These are phyloP conservation scores for Clitopilus passeckerianus DNA, from an alignment of 768 basidiomycete species.

Conservation along the genomic window DNA sequence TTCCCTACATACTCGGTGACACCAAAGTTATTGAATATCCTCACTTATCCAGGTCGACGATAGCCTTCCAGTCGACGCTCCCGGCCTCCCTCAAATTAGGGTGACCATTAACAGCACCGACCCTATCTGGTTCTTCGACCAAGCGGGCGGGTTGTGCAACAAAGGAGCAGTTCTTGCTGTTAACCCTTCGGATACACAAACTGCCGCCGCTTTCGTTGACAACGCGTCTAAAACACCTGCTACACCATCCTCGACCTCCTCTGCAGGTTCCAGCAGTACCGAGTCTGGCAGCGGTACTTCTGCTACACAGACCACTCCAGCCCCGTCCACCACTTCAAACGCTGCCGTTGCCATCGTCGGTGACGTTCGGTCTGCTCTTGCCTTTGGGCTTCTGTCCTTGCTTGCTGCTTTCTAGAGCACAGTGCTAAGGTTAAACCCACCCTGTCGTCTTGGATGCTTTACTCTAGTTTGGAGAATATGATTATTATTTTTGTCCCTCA, in stretches of 20 bases:
- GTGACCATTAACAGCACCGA: constrained; percentile 28
- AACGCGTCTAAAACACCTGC: constrained; percentile 26
- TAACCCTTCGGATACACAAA: constrained; percentile 27
- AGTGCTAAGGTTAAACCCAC: background rate
- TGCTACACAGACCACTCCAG: constrained; percentile 4
- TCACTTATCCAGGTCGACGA: constrained; percentile 19
- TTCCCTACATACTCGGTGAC: background rate
- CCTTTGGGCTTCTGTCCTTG: background rate
- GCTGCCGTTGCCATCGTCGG: background rate
- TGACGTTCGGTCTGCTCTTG: background rate
- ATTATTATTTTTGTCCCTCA: background rate
- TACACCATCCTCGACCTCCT: constrained; percentile 5
- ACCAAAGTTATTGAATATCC: background rate
- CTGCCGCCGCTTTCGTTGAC: constrained; percentile 27
- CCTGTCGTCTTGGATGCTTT: background rate
- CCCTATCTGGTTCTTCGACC: constrained; percentile 35
- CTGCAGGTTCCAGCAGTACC: background rate
- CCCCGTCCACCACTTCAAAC: constrained; percentile 4
- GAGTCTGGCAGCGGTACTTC: background rate
- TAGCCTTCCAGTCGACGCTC: constrained; percentile 25
- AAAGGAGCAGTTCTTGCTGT: constrained; percentile 33
- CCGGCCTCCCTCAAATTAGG: constrained; percentile 24
- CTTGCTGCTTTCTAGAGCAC: background rate
- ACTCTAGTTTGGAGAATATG: background rate
- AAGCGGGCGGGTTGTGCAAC: constrained; percentile 31